Base-by-base conservation (phyloP, 2,329 filamentous ascomycete genomes). In the Alternaria novae-zelandiae region DNA sequence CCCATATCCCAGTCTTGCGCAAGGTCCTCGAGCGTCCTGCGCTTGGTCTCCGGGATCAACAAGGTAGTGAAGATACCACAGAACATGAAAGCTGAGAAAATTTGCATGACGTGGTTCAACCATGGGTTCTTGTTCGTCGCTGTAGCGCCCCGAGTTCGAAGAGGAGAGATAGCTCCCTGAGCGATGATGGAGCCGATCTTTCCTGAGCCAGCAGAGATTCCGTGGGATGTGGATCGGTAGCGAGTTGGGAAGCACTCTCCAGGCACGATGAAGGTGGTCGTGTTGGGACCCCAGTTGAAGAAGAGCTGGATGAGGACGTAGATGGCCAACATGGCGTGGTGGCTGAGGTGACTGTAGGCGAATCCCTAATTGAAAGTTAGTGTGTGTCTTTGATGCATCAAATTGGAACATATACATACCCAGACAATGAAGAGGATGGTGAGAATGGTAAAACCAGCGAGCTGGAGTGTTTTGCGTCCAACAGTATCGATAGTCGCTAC, bases 71-170 rank as follows among this genome's bases (percentile, higher is more conserved):
- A 81, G 43, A 87, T 86, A 60, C 92, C 92, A 43, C 86, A 86
- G 4, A 94, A 83, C 92, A 94, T 94, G 82, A 94, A 94, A 11
- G 92, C 84, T 0, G 91, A 90, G 78, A 92, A 94, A 53, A 94
- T 90, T 74, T 93, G 86, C 82, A 95, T 89, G 50, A 94, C 86
- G 59, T 91, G 88, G 78, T 91, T 86, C 65, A 94, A 84, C 86
- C 90, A 91, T 3, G 90, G 90, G 15, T 77, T 83, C 0, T 85
- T 83, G 15, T 82, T 78, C 4, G 23, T 41, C 36, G 59, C 67
- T 11, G 63, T 54, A 43, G 55, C 61, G 28, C 88, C 90, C 26
- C 86, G 86, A 12, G 84, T 86, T 21, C 81, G 79, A 25, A 84
- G 82, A 60, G 83, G 82, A 45, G 82, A 78, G 59, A 85, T 83